Base-by-base conservation (phyloP, 805 yeast genomes). In the Metschnikowia lochheadii region DNA sequence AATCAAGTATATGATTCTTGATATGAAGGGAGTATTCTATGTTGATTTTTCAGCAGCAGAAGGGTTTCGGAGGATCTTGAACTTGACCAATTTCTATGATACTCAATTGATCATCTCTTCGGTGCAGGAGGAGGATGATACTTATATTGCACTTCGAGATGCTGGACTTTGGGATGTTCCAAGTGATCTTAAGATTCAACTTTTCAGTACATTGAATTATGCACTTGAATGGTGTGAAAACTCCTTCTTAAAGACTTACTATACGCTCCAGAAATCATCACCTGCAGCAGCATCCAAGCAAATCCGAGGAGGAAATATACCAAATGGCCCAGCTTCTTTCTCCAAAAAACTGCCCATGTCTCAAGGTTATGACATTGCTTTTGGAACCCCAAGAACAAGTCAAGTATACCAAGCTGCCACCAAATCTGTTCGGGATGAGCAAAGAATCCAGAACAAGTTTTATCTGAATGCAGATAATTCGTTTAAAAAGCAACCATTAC, bases 171-270 rank as follows among this genome's bases (percentile, higher is more conserved):
- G 91, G 78, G 82, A 75, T 41, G 49, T 46, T 5, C 42, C 56
- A 10, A 68, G 74, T 15, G 76, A 72, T 26, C 59, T 62, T 18
- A 65, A 64, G 51, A 80, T 82, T 52, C 83, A 83, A 58, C 75
- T 91, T 40, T 92, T 90, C 63, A 80, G 79, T 49, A 86, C 88
- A 48, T 76, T 94, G 59, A 94, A 94, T 63, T 80, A 86, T 49
- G 96, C 96, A 0, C 76, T 94, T 40, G 98, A 94, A 67, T 92
- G 96, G 96, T 89, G 97, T 72, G 99, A 94, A 66, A 92, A 94
- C 68, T 84, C 85, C 59, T 89, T 91, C 58, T 75, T 94, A 60
- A 74, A 79, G 46, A 80, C 83, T 29, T 85, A 84, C 64, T 82
- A 77, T 57, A 49, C 63, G 37, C 56, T 68, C 36, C 61, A 64